These are phyloP conservation scores for Aphanomyces astaci DNA, from an alignment of 352 stramenopile species.

Conservation along the genomic window DNA sequence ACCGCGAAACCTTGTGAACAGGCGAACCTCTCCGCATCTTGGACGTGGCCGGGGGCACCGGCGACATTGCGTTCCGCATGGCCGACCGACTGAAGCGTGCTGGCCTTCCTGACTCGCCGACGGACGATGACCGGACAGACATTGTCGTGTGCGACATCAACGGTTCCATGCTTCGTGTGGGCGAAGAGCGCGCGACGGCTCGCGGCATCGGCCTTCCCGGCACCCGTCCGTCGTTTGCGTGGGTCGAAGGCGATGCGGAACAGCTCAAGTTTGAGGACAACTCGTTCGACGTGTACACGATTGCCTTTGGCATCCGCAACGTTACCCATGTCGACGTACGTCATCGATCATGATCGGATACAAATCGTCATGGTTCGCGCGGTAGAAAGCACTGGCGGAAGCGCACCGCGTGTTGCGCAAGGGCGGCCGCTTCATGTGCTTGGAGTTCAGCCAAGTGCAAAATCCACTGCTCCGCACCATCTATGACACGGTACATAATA, in stretches of 20 bases:
- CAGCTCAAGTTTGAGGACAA: conserved; percentile 91
- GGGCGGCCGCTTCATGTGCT: conserved; percentile 95
- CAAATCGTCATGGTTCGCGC: too few species aligned
- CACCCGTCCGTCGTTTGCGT: conserved; percentile 61
- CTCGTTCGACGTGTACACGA: conserved; percentile 98
- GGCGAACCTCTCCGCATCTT: conserved; percentile 66
- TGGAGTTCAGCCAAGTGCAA: conserved; percentile 96
- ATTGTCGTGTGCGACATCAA: conserved; percentile 99
- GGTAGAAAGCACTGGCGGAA: conserved; percentile 84
- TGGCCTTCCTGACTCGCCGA: conserved; percentile 26
- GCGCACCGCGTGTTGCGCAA: conserved; percentile 94
- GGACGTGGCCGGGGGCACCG: conserved; percentile 98
- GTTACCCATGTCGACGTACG: conserved; percentile 92
- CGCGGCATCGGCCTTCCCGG: conserved; percentile 54
- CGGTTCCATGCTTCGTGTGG: conserved; percentile 96
- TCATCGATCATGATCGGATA: too few species aligned
- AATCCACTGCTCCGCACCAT: conserved; percentile 87
- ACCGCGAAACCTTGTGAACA: neutral
- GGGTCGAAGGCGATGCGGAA: conserved; percentile 95
- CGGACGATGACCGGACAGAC: conserved; percentile 36
- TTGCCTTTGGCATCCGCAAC: conserved; percentile 98
- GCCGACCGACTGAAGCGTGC: conserved; percentile 51
- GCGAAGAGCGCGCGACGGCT: conserved; percentile 69
- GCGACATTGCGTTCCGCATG: conserved; percentile 98
- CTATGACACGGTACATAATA: conserved; percentile 85